Evolutionary conservation across 2,329 filamentous ascomycete genomes (phyloP).

Genomic region (Cordyceps cateniannulata): DNA sequence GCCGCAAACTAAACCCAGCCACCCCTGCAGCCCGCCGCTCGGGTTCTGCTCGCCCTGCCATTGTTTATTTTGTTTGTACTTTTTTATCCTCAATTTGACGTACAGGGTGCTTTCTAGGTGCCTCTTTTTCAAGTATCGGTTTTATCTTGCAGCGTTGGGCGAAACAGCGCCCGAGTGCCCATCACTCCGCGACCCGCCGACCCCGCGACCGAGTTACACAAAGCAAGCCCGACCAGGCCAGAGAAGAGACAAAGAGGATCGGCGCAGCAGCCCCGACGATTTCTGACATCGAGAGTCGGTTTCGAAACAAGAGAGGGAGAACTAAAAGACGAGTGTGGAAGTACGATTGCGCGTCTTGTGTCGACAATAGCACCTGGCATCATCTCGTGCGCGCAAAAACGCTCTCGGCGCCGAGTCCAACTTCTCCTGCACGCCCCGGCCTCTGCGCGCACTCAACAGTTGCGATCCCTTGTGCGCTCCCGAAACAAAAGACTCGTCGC

Average conservation of each 20-base stretch:
- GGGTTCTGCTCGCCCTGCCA: not conserved
- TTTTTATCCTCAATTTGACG: not conserved
- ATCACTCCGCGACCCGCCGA: not conserved
- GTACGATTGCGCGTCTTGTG: not conserved
- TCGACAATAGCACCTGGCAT: not conserved
- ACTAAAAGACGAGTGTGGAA: not conserved
- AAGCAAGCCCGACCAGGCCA: not conserved
- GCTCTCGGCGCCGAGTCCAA: not conserved
- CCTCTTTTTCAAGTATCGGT: not conserved
- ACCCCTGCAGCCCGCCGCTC: not conserved
- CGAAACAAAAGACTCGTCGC: no score
- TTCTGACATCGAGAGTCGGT: no score
- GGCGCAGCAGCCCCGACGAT: no score
- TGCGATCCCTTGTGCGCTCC: no score
- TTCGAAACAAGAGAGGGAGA: not conserved
- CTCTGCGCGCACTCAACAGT: not conserved
- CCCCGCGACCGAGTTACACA: no score
- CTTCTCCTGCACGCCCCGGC: not conserved
- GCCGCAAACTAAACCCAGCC: not conserved
- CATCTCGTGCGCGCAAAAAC: not conserved
- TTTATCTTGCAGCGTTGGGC: not conserved
- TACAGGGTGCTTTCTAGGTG: not conserved
- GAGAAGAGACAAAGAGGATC: not conserved
- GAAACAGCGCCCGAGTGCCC: not conserved
- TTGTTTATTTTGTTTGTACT: not conserved